Evolutionary conservation across 106 monocot species (phyloP).

Genomic region (Allium cepa): DNA sequence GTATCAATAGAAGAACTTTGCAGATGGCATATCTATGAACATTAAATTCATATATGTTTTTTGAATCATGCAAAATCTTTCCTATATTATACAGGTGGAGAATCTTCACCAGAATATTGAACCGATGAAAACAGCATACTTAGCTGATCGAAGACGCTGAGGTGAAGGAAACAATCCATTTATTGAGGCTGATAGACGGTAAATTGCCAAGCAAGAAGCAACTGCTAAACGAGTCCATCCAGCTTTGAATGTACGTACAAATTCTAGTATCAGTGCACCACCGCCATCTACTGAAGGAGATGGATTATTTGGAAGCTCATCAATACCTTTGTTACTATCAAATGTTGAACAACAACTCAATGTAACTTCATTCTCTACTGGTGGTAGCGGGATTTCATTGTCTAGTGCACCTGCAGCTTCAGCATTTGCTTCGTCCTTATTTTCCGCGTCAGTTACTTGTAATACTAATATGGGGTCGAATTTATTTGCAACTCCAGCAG

Average conservation of each 20-base stretch:
- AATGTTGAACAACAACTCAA: constrained; percentile 27
- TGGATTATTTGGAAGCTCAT: constrained; percentile 29
- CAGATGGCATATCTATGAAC: background rate
- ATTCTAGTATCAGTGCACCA: constrained; percentile 6
- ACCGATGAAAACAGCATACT: constrained; percentile 70
- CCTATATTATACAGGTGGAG: constrained; percentile 46
- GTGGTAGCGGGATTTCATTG: constrained; percentile 21
- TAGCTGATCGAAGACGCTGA: constrained; percentile 35
- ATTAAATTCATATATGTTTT: background rate
- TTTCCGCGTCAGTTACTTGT: constrained; percentile 37
- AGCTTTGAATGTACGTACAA: constrained; percentile 66
- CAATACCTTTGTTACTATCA: constrained; percentile 4
- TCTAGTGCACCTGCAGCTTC: constrained; percentile 25
- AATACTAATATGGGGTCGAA: too few species aligned
- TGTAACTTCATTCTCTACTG: constrained; percentile 16
- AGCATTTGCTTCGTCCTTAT: constrained; percentile 22
- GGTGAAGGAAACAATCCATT: constrained; percentile 80
- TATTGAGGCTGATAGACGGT: constrained; percentile 74
- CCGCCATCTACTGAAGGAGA: constrained; percentile 36
- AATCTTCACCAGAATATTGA: constrained; percentile 75
- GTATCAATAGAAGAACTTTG: background rate
- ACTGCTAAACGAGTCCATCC: constrained; percentile 81
- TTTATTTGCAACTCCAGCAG: constrained; percentile 46
- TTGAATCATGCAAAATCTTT: background rate
- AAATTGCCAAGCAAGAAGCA: constrained; percentile 76